A percentile compares a stretch with the other conserved stretches of the same genome.
Conservation (phyloP, 495 filamentous ascomycete species). For the Aspergillus olivimuriae region DNA sequence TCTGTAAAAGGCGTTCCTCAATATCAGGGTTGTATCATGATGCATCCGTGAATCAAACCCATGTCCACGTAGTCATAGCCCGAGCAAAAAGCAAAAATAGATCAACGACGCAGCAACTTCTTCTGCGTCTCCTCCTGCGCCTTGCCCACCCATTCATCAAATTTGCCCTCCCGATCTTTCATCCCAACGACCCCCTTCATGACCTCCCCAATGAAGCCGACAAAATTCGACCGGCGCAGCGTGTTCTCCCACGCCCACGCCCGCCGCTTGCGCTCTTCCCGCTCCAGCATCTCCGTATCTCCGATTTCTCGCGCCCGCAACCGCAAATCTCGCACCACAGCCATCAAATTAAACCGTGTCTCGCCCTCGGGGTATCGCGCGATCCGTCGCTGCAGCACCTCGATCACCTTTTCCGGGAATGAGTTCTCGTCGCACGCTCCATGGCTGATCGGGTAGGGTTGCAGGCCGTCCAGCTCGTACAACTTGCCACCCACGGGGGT, state of each 20-base stretch:
- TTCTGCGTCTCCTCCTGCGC: conserved; percentile 65
- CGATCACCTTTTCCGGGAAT: conserved; percentile 80
- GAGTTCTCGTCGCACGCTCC: conserved; percentile 59
- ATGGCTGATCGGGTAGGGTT: conserved; percentile 86
- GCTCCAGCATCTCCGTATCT: conserved; percentile 67
- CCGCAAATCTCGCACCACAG: conserved; percentile 79
- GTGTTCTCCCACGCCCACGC: conserved; percentile 97
- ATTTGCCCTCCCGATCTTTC: conserved; percentile 63
- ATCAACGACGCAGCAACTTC: conserved; percentile 47
- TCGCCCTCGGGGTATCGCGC: conserved; percentile 78
- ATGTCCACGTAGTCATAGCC: neutral
- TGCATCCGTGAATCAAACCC: neutral
- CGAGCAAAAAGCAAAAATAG: neutral
- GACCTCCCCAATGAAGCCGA: conserved; percentile 89
- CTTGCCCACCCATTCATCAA: conserved; percentile 72
- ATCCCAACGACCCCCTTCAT: conserved; percentile 71
- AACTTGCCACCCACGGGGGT: conserved; percentile 69
- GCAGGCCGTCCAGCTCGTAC: conserved; percentile 93
- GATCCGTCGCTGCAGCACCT: conserved; percentile 78
- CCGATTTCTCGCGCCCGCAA: conserved; percentile 72
- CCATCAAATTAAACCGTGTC: conserved; percentile 93
- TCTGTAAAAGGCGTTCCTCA: too few species aligned
- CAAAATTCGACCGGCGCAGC: conserved; percentile 86
- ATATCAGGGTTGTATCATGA: too few species aligned
- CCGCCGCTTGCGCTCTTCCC: conserved; percentile 77